A percentile compares a stretch with the other conserved stretches of the same genome.
These are phyloP conservation scores for Lignosus rhinocerotis DNA, from an alignment of 1,284 basidiomycete species.

Conservation along the genomic window DNA sequence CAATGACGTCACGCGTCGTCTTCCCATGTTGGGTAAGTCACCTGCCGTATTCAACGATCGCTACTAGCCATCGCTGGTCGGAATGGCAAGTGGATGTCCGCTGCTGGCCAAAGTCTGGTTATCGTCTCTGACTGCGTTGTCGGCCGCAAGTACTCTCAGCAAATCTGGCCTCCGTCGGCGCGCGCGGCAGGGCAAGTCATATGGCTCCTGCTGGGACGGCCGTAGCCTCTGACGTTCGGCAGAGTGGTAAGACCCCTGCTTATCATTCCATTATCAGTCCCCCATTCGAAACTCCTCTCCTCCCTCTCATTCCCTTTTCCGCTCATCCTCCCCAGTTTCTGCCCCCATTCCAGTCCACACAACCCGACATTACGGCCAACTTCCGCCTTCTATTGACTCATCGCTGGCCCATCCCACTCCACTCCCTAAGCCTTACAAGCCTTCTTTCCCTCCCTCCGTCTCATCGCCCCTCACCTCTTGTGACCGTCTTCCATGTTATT, in stretches of 20 bases:
- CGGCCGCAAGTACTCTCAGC: too few species aligned
- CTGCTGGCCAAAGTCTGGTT: not conserved
- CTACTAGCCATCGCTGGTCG: too few species aligned
- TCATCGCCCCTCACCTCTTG: not conserved
- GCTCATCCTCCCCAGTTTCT: constrained; percentile 6
- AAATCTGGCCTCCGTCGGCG: not conserved
- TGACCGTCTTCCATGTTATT: not conserved
- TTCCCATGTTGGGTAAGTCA: constrained; percentile 9
- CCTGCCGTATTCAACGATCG: constrained; percentile 6
- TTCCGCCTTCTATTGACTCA: not conserved
- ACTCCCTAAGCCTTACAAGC: not conserved
- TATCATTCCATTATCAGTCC: constrained; percentile 26
- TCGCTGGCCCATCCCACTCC: not conserved
- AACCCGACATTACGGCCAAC: not conserved
- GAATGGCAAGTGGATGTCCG: not conserved
- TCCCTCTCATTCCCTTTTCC: constrained; percentile 18
- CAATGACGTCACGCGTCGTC: constrained; percentile 24
- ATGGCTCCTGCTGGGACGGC: constrained; percentile 7
- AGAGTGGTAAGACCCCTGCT: constrained; percentile 7
- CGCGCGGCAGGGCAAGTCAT: constrained; percentile 3
- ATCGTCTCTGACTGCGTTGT: not conserved
- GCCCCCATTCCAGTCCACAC: not conserved
- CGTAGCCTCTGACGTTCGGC: constrained; percentile 3
- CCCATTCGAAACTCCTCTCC: constrained; percentile 14
- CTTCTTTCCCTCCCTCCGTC: not conserved